Evolutionary conservation across 805 yeast genomes (phyloP).

Genomic region (Yamadazyma olivae): DNA sequence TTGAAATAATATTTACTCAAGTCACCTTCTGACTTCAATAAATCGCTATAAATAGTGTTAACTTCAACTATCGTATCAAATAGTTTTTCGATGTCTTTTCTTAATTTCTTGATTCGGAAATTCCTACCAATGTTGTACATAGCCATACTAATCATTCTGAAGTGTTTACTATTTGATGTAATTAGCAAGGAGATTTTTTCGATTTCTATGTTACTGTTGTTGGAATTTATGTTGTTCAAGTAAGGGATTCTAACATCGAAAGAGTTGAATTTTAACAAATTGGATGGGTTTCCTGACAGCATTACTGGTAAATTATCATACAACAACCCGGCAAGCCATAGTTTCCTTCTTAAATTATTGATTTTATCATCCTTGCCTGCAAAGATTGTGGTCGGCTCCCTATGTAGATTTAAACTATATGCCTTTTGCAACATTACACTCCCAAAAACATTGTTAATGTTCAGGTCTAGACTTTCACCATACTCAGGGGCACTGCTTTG

Average conservation of each 20-base stretch:
- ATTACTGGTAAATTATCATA: constrained; percentile 24
- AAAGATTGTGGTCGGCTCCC: constrained; percentile 51
- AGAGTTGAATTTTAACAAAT: constrained; percentile 21
- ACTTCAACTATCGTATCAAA: constrained; percentile 1
- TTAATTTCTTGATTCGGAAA: neutral
- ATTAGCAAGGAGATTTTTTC: constrained; percentile 22
- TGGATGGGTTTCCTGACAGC: constrained; percentile 31
- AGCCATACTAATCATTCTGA: neutral
- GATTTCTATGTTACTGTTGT: constrained; percentile 26
- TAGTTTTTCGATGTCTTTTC: constrained; percentile 1
- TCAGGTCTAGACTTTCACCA: constrained; percentile 57
- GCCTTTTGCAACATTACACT: constrained; percentile 65
- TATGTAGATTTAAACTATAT: constrained; percentile 59
- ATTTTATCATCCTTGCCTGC: constrained; percentile 14
- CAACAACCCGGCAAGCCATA: constrained; percentile 29
- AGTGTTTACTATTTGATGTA: neutral
- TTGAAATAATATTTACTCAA: constrained; percentile 4
- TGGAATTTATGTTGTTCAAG: constrained; percentile 30
- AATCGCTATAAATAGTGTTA: neutral
- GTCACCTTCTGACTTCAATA: neutral
- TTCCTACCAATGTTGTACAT: neutral
- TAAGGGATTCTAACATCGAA: constrained; percentile 28
- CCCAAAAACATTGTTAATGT: constrained; percentile 51
- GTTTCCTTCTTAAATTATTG: constrained; percentile 29
- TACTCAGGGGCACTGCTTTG: constrained; percentile 48